Base-by-base conservation (phyloP, 495 filamentous ascomycete genomes). In the Pyronema domesticum region DNA sequence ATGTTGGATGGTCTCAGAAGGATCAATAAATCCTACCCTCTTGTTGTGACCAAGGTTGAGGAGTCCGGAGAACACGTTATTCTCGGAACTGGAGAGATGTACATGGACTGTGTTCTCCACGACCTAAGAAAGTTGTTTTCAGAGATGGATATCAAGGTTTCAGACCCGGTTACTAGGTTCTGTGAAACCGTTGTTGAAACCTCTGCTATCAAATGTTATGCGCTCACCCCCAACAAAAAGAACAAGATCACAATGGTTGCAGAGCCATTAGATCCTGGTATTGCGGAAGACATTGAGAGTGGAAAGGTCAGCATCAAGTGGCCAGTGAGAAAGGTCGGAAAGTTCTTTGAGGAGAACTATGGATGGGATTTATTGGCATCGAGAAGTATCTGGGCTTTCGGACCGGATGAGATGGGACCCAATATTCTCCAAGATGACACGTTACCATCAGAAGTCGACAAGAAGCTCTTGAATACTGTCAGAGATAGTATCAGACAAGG, bases 141-240 rank as follows among this genome's bases (percentile, higher is more conserved):
- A n/a, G 88, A 96, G 64, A 98, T 98, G 91, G 93, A 98, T 64
- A 79, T 96, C 68, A 94, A 95, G 70, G 86, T 98, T 46, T 98
- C 91, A 8, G 91, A 98, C 64, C 91, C 91, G 5, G 93, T 96
- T 15, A 95, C 93, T 19, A 79, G 91, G 33, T 98, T 98, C 73
- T 93, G 86, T 68, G 91, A 98, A 71, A 98, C 91, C 3, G 87
- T 94, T n/a, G 87, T 93, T 48, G 93, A 96, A 65, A 93, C 87
- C 49, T 94, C 86, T 15, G 88, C 89, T 30, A 95, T 94, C 55
- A 95, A 95, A 73, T 96, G 91, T 67, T 96, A 95, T 68, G 89
- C 91, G 9, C 77, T 94, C 59, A 98, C 91, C 3, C 91, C 91
- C 6, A 98, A 98, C 69, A 96, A 98, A 67, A 94, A 94, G 70